Percentiles rank a stretch among this genome's conserved stretches.
These are phyloP conservation scores for Vitis rupestris DNA, from an alignment of 164 flowering plant genomes.

Conservation along the genomic window DNA sequence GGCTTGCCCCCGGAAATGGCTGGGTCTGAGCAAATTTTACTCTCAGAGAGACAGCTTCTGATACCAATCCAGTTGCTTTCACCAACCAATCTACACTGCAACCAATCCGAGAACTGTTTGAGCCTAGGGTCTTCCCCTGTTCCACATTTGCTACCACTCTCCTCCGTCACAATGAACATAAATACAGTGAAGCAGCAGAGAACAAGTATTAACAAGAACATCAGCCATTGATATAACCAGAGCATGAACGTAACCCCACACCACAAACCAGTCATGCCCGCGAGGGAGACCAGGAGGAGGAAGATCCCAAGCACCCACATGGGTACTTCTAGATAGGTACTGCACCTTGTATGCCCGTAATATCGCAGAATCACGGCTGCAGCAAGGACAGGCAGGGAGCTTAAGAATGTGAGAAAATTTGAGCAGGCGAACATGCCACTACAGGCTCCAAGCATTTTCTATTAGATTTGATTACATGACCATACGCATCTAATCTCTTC, in stretches of 20 bases:
- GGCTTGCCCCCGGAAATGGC: background rate
- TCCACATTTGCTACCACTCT: constrained; percentile 37
- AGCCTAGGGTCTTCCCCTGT: constrained; percentile 48
- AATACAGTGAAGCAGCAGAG: constrained; percentile 64
- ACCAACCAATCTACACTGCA: constrained; percentile 53
- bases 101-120: constrained; percentile 70
- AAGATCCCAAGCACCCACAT: constrained; percentile 55
- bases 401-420: too few species aligned
- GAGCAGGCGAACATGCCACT: too few species aligned
- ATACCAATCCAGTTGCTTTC: constrained; percentile 53
- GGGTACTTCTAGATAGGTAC: constrained; percentile 52
- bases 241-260: constrained; percentile 61
- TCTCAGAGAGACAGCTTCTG: constrained; percentile 55
- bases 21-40: constrained; percentile 43
- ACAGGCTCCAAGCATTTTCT: too few species aligned
- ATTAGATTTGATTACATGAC: too few species aligned
- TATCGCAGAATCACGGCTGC: too few species aligned
- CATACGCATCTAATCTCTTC: too few species aligned
- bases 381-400: too few species aligned
- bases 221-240: constrained; percentile 64
- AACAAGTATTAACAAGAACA: constrained; percentile 60
- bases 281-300: constrained; percentile 59
- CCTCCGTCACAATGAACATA: constrained; percentile 50
- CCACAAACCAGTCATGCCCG: constrained; percentile 66
- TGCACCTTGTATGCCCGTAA: constrained; percentile 22